Evolutionary conservation across 2,329 filamentous ascomycete genomes (phyloP).

Genomic region (Alternaria panax): DNA sequence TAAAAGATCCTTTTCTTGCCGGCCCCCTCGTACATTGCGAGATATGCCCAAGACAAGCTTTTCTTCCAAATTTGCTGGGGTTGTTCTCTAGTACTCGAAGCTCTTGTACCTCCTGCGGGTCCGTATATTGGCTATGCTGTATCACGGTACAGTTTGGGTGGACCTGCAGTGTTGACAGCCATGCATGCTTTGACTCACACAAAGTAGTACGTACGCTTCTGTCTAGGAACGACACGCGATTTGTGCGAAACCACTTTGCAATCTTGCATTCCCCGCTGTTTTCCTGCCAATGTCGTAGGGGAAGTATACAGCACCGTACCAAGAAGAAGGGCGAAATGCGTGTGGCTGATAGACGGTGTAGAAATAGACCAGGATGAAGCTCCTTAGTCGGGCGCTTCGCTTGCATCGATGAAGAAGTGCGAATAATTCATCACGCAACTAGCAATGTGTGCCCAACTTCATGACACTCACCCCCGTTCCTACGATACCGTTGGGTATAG

Average conservation of each 20-base stretch:
- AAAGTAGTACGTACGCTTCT: background rate
- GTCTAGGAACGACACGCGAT: constrained; percentile 14
- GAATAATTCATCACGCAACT: constrained; percentile 21
- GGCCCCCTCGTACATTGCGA: background rate
- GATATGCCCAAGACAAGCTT: background rate
- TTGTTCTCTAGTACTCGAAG: background rate
- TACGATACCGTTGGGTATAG: constrained; percentile 20
- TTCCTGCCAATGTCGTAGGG: constrained; percentile 12
- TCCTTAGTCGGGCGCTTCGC: constrained; percentile 44
- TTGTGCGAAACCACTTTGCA: constrained; percentile 6
- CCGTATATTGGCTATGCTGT: background rate
- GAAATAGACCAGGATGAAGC: constrained; percentile 32
- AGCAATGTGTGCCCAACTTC: constrained; percentile 25
- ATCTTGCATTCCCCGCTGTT: constrained; percentile 18
- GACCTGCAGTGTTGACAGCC: background rate
- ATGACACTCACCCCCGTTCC: constrained; percentile 8
- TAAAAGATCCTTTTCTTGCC: background rate
- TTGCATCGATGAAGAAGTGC: constrained; percentile 19
- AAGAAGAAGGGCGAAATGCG: constrained; percentile 18
- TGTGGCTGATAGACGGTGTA: constrained; percentile 37
- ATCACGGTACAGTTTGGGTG: background rate
- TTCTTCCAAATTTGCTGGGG: background rate
- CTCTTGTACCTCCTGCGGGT: background rate
- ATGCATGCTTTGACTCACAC: constrained; percentile 1
- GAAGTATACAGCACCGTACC: background rate